phyloP scores from a whole-genome alignment of 768 basidiomycete species.

The Suillus tomentosus region DNA sequence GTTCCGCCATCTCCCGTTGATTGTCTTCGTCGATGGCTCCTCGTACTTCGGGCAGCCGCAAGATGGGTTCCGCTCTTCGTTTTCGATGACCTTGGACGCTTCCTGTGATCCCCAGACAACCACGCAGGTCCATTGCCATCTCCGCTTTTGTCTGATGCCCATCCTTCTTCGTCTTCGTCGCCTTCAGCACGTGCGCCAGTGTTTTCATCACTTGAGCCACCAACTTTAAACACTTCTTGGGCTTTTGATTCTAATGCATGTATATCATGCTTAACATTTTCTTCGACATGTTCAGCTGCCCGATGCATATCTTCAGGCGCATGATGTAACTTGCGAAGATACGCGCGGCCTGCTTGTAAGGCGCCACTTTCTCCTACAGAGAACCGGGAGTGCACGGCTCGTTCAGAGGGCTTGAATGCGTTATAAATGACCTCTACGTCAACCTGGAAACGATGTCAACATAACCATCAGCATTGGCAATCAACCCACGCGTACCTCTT shows the following conservation, averaged over 20 bases:
- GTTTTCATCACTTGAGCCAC: slow-evolving; percentile 15
- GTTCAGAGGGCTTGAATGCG: slow-evolving; percentile 27
- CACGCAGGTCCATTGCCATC: slow-evolving; percentile 20
- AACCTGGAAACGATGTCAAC: slow-evolving; percentile 43
- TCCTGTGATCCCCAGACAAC: slow-evolving; percentile 20
- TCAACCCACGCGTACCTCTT: slow-evolving; percentile 56
- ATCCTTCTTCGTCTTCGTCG: slow-evolving; percentile 57
- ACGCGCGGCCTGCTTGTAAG: slow-evolving; percentile 13
- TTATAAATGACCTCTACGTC: slow-evolving; percentile 65
- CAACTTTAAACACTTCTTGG: slow-evolving; percentile 12
- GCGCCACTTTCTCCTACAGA: slow-evolving; percentile 8
- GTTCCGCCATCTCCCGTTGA: slow-evolving; percentile 20
- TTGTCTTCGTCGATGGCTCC: slow-evolving; percentile 17
- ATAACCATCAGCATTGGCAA: slow-evolving; percentile 10
- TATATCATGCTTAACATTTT: slow-evolving; percentile 20
- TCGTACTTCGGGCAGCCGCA: slow-evolving; percentile 7
- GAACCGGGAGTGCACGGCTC: slow-evolving; percentile 9
- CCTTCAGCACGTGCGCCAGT: slow-evolving; percentile 13
- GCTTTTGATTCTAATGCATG: slow-evolving; percentile 19
- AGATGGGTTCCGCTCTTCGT: slow-evolving; percentile 17
- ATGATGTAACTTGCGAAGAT: slow-evolving; percentile 21
- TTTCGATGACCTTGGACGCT: slow-evolving; percentile 29
- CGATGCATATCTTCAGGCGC: slow-evolving; percentile 22
- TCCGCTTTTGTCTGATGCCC: slow-evolving; percentile 59
- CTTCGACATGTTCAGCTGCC: slow-evolving; percentile 27